phyloP scores from a whole-genome alignment of 2,329 filamentous ascomycete species.

The Pseudopithomyces maydicus region DNA sequence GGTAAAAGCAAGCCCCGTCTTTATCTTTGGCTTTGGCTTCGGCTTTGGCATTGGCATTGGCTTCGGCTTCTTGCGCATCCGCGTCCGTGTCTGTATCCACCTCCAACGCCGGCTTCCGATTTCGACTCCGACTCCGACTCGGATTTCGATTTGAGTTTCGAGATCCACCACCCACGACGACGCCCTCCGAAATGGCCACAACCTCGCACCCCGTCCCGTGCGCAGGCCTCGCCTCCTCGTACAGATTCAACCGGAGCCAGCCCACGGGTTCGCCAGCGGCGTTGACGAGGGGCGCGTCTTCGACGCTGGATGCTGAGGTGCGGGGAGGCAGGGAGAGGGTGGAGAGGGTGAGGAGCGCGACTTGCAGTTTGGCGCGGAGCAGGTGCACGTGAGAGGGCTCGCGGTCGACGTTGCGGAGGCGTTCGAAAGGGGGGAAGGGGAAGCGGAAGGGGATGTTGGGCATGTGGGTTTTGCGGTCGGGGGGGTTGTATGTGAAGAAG shows the following conservation, averaged over 20 bases:
- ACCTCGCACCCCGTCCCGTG: conserved; percentile 11
- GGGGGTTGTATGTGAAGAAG: too few relatives aligned
- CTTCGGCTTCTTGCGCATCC: too few relatives aligned
- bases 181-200: conserved; percentile 11
- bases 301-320: conserved; percentile 6
- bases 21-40: not conserved
- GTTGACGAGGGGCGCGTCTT: conserved; percentile 8
- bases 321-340: not conserved
- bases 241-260: conserved; percentile 9
- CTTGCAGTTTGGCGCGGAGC: conserved; percentile 6
- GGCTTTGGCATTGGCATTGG: too few relatives aligned
- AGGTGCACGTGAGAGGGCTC: conserved; percentile 7
- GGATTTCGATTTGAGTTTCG: too few relatives aligned
- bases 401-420: conserved; percentile 7
- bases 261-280: conserved; percentile 7
- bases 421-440: conserved; percentile 8
- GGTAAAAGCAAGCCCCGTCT: too few relatives aligned
- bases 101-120: not conserved
- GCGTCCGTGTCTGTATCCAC: not conserved
- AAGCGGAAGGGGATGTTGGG: conserved; percentile 8
- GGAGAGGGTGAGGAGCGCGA: not conserved
- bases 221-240: conserved; percentile 8
- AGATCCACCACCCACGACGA: too few relatives aligned
- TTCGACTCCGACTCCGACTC: too few relatives aligned
- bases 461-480: not conserved